A percentile compares a stretch with the other conserved stretches of the same genome.
Conservation (phyloP, 1,284 basidiomycete genomes). For the Cryptococcus jaspeensis region DNA sequence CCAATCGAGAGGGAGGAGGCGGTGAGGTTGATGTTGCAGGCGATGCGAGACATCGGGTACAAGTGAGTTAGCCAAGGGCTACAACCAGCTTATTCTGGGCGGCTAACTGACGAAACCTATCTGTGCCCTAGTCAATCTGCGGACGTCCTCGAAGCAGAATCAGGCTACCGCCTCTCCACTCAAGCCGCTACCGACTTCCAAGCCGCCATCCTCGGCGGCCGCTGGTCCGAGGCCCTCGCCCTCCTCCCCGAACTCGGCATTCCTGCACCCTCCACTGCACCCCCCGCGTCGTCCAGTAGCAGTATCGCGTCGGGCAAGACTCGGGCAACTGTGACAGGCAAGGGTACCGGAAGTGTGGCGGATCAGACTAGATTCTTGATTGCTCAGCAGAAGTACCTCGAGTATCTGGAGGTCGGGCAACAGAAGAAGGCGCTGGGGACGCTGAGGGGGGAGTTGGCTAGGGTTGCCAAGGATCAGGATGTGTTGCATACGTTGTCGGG, state of each 20-base stretch:
- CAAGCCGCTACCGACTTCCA: constrained; percentile 77
- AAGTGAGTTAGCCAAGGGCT: constrained; percentile 59
- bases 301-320: constrained; percentile 32
- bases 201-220: constrained; percentile 73
- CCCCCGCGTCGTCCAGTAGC: constrained; percentile 21
- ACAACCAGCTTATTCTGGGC: neutral
- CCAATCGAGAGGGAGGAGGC: constrained; percentile 82
- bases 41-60: constrained; percentile 88
- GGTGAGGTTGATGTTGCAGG: constrained; percentile 85
- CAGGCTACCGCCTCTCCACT: constrained; percentile 83
- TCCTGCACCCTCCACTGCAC: constrained; percentile 1
- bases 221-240: constrained; percentile 78
- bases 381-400: constrained; percentile 92
- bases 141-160: constrained; percentile 82
- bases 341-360: constrained; percentile 15
- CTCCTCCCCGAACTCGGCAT: constrained; percentile 69
- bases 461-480: constrained; percentile 70
- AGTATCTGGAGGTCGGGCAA: constrained; percentile 80
- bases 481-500: constrained; percentile 80
- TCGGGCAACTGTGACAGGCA: constrained; percentile 18
- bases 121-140: constrained; percentile 70
- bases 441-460: constrained; percentile 81
- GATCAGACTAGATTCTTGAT: constrained; percentile 84
- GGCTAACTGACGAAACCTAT: constrained; percentile 1
- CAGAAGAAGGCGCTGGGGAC: constrained; percentile 81